Evolutionary conservation across 306 rosid genomes (phyloP).

Genomic region (Cucurbita pepo): DNA sequence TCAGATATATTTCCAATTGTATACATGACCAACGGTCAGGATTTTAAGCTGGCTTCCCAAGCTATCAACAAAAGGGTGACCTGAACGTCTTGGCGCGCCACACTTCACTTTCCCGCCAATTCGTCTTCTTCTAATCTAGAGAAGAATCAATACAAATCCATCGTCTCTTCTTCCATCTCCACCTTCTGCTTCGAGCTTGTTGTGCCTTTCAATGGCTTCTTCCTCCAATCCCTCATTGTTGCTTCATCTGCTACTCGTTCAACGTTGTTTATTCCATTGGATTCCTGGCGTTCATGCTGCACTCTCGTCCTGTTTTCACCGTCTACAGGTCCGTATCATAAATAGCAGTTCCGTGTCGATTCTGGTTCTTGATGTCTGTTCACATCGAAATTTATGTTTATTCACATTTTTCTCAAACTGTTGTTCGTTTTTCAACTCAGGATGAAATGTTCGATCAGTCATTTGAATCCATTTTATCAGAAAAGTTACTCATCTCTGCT

Average conservation of each 20-base stretch:
- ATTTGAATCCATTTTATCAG: not conserved
- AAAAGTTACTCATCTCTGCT: not conserved
- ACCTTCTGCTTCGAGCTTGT: not conserved
- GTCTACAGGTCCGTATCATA: not conserved
- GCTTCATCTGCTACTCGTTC: not conserved
- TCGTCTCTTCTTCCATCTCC: not conserved
- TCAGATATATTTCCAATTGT: not conserved
- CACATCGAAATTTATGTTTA: not conserved
- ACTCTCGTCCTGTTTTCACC: not conserved
- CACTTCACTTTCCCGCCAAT: not conserved
- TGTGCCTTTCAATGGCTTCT: not conserved
- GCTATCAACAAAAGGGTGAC: not conserved
- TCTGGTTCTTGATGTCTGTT: not conserved
- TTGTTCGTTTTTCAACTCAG: not conserved
- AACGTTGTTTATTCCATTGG: not conserved
- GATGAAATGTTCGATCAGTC: not conserved
- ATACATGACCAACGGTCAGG: not conserved
- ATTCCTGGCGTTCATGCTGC: not conserved
- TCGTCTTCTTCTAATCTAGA: not conserved
- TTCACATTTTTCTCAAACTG: not conserved
- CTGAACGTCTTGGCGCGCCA: not conserved
- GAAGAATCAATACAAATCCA: not conserved
- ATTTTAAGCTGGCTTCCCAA: not conserved
- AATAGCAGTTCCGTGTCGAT: not conserved
- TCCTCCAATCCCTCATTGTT: not conserved